These are phyloP conservation scores for Backusella macrospora DNA, from an alignment of 192 early-diverging fungal species.

Conservation along the genomic window DNA sequence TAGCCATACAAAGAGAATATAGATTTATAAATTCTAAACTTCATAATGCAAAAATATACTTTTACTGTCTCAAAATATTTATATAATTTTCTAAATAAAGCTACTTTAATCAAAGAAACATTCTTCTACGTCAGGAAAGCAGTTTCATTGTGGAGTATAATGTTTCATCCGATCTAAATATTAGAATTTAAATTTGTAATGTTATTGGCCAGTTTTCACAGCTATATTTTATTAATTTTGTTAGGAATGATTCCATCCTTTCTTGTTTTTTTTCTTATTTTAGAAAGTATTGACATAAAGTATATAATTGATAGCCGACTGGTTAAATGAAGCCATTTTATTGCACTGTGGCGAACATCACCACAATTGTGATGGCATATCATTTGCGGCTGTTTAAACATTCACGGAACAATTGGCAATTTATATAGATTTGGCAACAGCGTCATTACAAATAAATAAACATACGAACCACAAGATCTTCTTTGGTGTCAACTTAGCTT, in stretches of 20 bases:
- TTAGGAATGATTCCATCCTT: conserved; percentile 10
- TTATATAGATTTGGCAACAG: conserved; percentile 16
- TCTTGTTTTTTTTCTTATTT: conserved; percentile 11
- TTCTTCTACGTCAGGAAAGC: neutral
- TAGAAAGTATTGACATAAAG: conserved; percentile 13
- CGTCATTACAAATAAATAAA: conserved; percentile 11
- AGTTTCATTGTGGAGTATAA: conserved; percentile 31
- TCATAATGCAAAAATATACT: neutral
- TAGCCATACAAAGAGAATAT: neutral
- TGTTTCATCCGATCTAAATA: conserved; percentile 9
- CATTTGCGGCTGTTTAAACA: conserved; percentile 10
- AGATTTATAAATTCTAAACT: neutral
- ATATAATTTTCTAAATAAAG: conserved; percentile 23
- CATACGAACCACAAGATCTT: conserved; percentile 4
- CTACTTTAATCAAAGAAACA: neutral
- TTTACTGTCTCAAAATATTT: neutral
- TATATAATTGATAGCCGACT: neutral
- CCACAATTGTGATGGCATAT: conserved; percentile 6
- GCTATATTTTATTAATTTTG: conserved; percentile 8
- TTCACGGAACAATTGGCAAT: conserved; percentile 14
- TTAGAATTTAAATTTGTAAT: neutral
- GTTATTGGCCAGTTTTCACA: neutral
- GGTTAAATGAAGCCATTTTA: neutral
- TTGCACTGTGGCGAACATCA: neutral
- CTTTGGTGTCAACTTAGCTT: conserved; percentile 8